These are phyloP conservation scores for Metarhizium humberi DNA, from an alignment of 2,329 filamentous ascomycete species.

Conservation along the genomic window DNA sequence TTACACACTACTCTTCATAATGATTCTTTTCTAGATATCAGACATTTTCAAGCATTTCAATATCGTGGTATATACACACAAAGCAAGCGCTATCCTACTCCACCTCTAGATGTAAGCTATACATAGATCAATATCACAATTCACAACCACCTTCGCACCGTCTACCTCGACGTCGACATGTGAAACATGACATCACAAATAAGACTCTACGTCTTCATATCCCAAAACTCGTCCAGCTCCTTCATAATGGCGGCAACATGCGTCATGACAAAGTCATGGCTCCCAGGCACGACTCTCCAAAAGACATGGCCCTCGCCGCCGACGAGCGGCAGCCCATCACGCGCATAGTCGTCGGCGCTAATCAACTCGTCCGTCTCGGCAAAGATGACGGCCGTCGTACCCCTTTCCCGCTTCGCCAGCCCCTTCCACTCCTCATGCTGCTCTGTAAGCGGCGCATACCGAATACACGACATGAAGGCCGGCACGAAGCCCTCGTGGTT, in stretches of 20 bases:
- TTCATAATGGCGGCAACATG: constrained; percentile 33
- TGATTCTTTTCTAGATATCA: no score
- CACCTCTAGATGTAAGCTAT: not conserved
- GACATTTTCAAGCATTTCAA: not conserved
- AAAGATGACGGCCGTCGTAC: constrained; percentile 43
- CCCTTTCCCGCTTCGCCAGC: constrained; percentile 31
- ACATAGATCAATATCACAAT: not conserved
- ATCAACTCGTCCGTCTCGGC: constrained; percentile 43
- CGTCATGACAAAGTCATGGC: constrained; percentile 57
- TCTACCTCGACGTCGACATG: not conserved
- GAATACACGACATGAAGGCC: constrained; percentile 50
- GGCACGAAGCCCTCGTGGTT: constrained; percentile 49
- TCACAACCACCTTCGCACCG: not conserved
- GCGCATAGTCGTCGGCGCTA: constrained; percentile 36
- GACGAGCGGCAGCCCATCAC: constrained; percentile 39
- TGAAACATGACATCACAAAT: no score
- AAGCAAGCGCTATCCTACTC: not conserved
- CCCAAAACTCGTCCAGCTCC: constrained; percentile 41
- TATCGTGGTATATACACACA: not conserved
- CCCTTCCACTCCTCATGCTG: constrained; percentile 41
- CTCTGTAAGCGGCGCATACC: constrained; percentile 41
- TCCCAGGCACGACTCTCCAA: constrained; percentile 43
- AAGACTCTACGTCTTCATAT: constrained; percentile 5
- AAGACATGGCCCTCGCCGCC: constrained; percentile 39
- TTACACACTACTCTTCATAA: no score